Percentiles rank a stretch among this genome's conserved stretches.
phyloP scores from a whole-genome alignment of 495 filamentous ascomycete genomes.

The Neurospora tetraspora region DNA sequence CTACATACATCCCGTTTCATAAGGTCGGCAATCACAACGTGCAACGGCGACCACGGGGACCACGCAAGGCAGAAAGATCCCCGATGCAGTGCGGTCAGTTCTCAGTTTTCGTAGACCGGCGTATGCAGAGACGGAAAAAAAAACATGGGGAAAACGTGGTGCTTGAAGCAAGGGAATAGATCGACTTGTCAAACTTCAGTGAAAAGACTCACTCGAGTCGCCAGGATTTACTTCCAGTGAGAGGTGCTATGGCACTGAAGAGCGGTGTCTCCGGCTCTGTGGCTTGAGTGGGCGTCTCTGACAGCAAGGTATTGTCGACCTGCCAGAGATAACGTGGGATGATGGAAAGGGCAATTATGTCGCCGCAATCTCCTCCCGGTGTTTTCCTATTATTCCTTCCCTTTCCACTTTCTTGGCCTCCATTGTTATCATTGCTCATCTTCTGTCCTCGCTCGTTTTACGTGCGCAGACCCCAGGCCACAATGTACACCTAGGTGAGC shows the following conservation, averaged over 20 bases:
- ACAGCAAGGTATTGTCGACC: neutral
- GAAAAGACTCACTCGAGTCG: neutral
- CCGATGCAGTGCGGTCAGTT: neutral
- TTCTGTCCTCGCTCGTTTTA: neutral
- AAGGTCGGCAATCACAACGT: neutral
- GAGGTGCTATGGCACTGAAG: neutral
- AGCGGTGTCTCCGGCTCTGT: neutral
- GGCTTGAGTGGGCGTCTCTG: neutral
- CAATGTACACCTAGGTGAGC: neutral
- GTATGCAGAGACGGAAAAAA: neutral
- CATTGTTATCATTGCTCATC: neutral
- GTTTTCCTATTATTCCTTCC: neutral
- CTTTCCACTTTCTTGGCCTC: neutral
- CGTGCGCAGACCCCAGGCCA: neutral
- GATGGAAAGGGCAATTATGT: neutral
- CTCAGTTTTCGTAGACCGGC: neutral
- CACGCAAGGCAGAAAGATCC: neutral
- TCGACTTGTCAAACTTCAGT: neutral
- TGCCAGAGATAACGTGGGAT: neutral
- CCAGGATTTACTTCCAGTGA: neutral
- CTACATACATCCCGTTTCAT: neutral
- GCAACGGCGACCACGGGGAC: neutral
- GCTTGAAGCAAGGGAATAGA: neutral
- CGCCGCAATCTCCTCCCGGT: neutral
- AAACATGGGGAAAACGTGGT: neutral